phyloP scores from a whole-genome alignment of 208 protist species.

The Phytomonas sp. region DNA sequence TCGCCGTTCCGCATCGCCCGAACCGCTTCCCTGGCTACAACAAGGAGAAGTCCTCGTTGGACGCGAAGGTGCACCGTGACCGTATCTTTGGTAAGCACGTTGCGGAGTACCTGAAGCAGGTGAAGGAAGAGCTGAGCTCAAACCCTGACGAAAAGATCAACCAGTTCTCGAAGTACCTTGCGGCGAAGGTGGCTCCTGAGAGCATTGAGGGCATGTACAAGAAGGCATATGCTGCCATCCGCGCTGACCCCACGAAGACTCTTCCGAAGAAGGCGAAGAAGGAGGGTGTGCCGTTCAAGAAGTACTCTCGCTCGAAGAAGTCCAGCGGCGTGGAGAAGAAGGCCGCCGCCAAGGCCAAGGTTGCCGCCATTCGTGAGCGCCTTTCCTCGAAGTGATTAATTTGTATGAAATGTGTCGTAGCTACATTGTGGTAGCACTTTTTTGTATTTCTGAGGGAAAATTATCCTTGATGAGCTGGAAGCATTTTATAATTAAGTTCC shows the following conservation, averaged over 20 bases:
- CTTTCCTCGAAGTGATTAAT: slow-evolving; percentile 27
- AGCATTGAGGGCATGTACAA: slow-evolving; percentile 93
- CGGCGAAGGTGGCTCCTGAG: slow-evolving; percentile 85
- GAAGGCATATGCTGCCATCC: slow-evolving; percentile 91
- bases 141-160: slow-evolving; percentile 89
- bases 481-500: not conserved
- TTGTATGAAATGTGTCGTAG: too few species aligned
- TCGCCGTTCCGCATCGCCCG: slow-evolving; percentile 95
- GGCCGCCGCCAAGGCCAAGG: slow-evolving; percentile 57
- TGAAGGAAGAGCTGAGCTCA: slow-evolving; percentile 91
- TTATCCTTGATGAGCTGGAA: not conserved
- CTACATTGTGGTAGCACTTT: not conserved
- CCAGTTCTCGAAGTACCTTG: slow-evolving; percentile 95
- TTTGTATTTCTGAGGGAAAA: not conserved
- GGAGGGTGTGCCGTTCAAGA: slow-evolving; percentile 17
- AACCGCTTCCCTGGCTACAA: slow-evolving; percentile 96
- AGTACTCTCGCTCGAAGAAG: slow-evolving; percentile 49
- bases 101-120: slow-evolving; percentile 96
- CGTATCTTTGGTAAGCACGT: slow-evolving; percentile 98
- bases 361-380: slow-evolving; percentile 46
- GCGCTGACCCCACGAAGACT: slow-evolving; percentile 84
- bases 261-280: slow-evolving; percentile 56
- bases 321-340: slow-evolving; percentile 40
- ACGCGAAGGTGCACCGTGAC: slow-evolving; percentile 90
- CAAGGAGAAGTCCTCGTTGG: slow-evolving; percentile 77